Base-by-base conservation (phyloP, 129 eudicot genomes). In the Helianthus tuberosus region DNA sequence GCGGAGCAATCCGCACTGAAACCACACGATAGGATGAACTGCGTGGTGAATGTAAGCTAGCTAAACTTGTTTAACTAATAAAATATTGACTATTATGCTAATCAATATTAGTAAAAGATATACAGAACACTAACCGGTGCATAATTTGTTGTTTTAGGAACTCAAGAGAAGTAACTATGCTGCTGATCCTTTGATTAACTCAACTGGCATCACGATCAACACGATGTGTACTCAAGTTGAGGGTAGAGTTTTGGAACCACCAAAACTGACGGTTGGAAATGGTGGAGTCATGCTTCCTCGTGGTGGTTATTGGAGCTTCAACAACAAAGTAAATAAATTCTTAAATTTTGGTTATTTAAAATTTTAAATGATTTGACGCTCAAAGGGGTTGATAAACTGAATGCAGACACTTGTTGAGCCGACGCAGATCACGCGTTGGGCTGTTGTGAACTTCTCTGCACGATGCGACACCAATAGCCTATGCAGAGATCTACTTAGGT, bases 1-100 rank as follows among this genome's bases (percentile, higher is more conserved):
- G 96, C 88, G 35, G 96, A 93, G 76, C 88, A 89, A 59, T 93
- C 98, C 0, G 80, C 96, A 17, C 96, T 90, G 38, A 93, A 90
- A 68, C 98, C 96, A 0, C 95, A 79, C 27, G 98, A 90, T 29
- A 74, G 92, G 62, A 93, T 93, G 98, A 76, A 75, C 3, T 69
- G 74, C 5, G 68, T 93, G 80, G 72, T 36, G 11, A 51, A 50
- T 68, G 82, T 78, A 77, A 78, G 77, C 14, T 43, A 7, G 47
- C 47, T 60, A 23, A 23, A 23, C 62, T 67, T 17, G 10, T 43
- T 43, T 27, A n/a, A 20, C 48, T 23, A 64, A 27, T 48, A 14
- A 1, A 8, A 54, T 55, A 43, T 69, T 43, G 1, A n/a, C 5
- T 27, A 14, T 50, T 44, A 48, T 50, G 50, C 68, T 32, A 5